A percentile compares a stretch with the other conserved stretches of the same genome.
Conservation (phyloP, 2,329 filamentous ascomycete genomes). For the Aspergillus amoenus region DNA sequence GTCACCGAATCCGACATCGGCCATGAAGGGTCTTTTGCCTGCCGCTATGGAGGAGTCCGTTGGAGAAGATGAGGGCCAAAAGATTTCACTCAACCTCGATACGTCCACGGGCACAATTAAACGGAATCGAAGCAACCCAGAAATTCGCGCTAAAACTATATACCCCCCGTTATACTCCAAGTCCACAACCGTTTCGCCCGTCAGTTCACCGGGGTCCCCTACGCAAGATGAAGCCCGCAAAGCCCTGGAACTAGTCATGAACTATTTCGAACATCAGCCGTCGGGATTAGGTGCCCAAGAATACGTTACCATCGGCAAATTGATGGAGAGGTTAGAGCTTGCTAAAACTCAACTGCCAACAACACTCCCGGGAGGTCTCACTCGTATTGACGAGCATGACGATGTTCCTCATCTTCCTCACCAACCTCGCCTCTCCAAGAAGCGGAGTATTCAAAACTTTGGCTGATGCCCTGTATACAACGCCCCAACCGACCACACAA, state of each 20-base stretch:
- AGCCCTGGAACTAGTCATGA: slow-evolving; percentile 78
- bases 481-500: background rate
- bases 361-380: slow-evolving; percentile 44
- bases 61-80: slow-evolving; percentile 48
- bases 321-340: slow-evolving; percentile 82
- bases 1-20: slow-evolving; percentile 55
- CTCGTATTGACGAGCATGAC: slow-evolving; percentile 44
- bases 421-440: slow-evolving; percentile 36
- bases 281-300: slow-evolving; percentile 74
- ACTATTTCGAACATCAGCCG: slow-evolving; percentile 73
- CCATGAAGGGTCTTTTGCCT: slow-evolving; percentile 39
- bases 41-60: slow-evolving; percentile 53
- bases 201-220: slow-evolving; percentile 64
- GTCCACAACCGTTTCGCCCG: slow-evolving; percentile 46
- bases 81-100: slow-evolving; percentile 20
- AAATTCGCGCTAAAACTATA: slow-evolving; percentile 44
- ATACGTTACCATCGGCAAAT: slow-evolving; percentile 71
- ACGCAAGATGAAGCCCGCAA: slow-evolving; percentile 82
- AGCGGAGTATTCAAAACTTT: slow-evolving; percentile 47
- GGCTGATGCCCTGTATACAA: slow-evolving; percentile 19
- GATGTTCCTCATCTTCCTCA: slow-evolving; percentile 26
- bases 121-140: slow-evolving; percentile 45
- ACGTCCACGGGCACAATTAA: slow-evolving; percentile 39
- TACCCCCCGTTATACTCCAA: slow-evolving; percentile 39
- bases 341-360: slow-evolving; percentile 49